Base-by-base conservation (phyloP, 1,284 basidiomycete genomes). In the Coniferiporia weirii region DNA sequence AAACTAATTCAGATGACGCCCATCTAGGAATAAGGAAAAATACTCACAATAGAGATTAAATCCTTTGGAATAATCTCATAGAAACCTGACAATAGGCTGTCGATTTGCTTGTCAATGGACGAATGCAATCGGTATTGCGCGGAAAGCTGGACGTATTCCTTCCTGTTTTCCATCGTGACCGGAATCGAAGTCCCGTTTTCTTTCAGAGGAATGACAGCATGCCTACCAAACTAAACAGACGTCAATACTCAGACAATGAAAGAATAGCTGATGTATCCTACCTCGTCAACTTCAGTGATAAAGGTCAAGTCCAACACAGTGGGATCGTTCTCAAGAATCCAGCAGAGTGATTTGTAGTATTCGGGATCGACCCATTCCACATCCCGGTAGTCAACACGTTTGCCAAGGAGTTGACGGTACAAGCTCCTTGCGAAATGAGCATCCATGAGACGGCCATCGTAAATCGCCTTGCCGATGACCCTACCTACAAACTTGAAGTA, bases 401-500 rank as follows among this genome's bases (percentile, higher is more conserved):
- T 93, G 47, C 90, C 91, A 36, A 98, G 80, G 46, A 98, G 80
- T 70, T 97, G 95, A 63, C 95, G 85, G 76, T 98, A 97, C 72
- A 98, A 76, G 65, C 95, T 96, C 63, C 95, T 85, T 19, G 92
- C 93, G 71, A 99, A 99, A 79, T 99, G 98, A 9, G 97, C 97
- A 72, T 99, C 97, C 43, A 99, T 83, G 36, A 99, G 79, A 17
- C 97, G 87, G 3, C 95, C 95, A 68, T 98, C 96, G 71, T 93
- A 94, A 65, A 96, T 94, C 7, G 94, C 95, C 73, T 95, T 93
- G 46, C 97, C 96, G 66, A 99, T 98, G 66, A 99, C 89, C 47
- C 95, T 89, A 4, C 97, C 97, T 48, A 99, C 94, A 67, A 99
- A 99, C 70, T 95, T 95, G 89, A 99, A 99, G 83, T 97, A 99